Evolutionary conservation across 2,329 filamentous ascomycete species (phyloP), one percentile per base, ranked within the genome.

Genomic region (Grosmannia serpens): DNA sequence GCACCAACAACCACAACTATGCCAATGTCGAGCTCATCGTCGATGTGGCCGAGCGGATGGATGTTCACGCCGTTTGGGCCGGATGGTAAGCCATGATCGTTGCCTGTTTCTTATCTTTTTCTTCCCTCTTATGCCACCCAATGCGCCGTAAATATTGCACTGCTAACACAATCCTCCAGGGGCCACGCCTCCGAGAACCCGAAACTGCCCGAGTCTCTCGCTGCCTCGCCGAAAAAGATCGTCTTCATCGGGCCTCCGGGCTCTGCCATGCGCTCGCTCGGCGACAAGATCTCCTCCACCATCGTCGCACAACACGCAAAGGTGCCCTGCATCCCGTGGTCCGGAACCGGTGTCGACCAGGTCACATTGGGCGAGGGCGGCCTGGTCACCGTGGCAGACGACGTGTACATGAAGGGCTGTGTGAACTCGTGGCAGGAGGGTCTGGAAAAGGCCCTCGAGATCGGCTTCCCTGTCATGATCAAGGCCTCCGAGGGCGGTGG

Each of bases 1-100:
- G 94, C 70, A 99, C 94, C 62, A 99, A 99, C 79, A 99, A 99
- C 82, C 96, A 99, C 86, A 99, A 99, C 76, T 99, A 99, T 75
- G 94, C 94, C 76, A 99, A 99, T 72, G 94, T 99, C 61, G 94
- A 99, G 78, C 81, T 99, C 71, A 99, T 99, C 74, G 94, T 99
- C 65, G 94, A 99, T 77, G 85, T 99, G 71, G 94, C 94, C 29
- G 94, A 99, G 81, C 90, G 94, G 63, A 97, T 96, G 91, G 85
- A 92, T 67, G 94, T 99, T 61, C 94, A 99, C 70, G 94, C 94
- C 60, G 94, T 99, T 20, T 99, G 94, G 94, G 94, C 94, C 67
- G 94, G 94, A 80, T 99, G 94, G 91, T 94, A 75, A 79, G 87
- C 20, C 41, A n/a, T 44, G 20, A n/a, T 68, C 47, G 24, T 44